Base-by-base conservation (phyloP, 306 rosid species). In the Cicer cuneatum region DNA sequence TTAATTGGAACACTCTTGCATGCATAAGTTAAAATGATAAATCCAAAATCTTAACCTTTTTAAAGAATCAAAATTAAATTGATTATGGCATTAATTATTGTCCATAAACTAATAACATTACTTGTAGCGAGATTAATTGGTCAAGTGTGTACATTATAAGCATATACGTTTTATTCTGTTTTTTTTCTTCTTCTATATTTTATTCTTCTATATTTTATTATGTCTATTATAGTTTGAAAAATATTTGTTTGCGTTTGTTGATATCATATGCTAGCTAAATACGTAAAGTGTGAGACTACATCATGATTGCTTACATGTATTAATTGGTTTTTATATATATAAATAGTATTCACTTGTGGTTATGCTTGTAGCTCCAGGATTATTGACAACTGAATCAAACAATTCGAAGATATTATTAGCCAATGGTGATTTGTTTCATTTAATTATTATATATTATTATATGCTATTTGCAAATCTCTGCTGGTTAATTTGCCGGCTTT, bases 371-470 rank as follows among this genome's bases (percentile, higher is more conserved):
- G 76, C 66, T 68, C 2, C 38, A 67, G 80, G 79, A 73, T 84
- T 72, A 49, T 80, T 69, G 85, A 81, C 87, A 77, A 84, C 40
- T 56, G 71, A 76, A 69, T 73, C 66, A 77, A 80, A 84, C 87
- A 81, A 69, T 73, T 54, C 49, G 57, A 71, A 76, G 71, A 80
- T 67, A 78, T 58, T 58, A 19, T n/a, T 42, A 53, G 48, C n/a
- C 70, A 38, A 46, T 72, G 54, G 69, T 72, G 47, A 69, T 72
- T 6, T 46, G 13, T 21, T 2, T 3, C 29, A 24, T 18, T 72
- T 39, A 52, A 7, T 15, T 48, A 16, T 13, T 65, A 29, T 15
- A 16, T 52, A 10, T 61, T 53, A 42, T 21, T 21, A 21, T 24
- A 24, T 70, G 14, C 7, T 38, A 83, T 66, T 65, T 51, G 67